phyloP scores from a whole-genome alignment of 192 early-diverging fungal species.

The Coemansia sp. region DNA sequence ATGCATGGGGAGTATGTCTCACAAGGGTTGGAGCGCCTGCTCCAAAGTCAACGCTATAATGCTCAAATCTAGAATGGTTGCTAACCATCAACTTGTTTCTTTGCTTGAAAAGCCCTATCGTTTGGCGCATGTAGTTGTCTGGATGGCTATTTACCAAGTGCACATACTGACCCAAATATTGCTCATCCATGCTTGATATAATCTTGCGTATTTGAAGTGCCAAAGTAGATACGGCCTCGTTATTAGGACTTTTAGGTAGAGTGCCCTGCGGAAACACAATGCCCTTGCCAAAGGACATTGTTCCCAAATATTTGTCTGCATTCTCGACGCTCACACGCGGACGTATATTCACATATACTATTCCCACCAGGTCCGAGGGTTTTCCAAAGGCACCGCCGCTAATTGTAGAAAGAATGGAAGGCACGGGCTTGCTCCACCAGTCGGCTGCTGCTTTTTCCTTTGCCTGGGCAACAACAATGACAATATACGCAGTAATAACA shows the following conservation, averaged over 20 bases:
- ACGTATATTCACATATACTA: neutral
- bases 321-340: neutral
- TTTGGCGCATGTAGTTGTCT: neutral
- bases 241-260: neutral
- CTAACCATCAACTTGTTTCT: slow-evolving; percentile 10
- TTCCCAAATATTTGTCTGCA: neutral
- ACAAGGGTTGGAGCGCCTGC: slow-evolving; percentile 6
- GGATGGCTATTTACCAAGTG: neutral
- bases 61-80: slow-evolving; percentile 26
- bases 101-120: neutral
- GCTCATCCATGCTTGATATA: neutral
- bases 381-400: neutral
- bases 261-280: neutral
- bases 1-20: neutral
- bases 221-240: neutral
- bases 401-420: neutral
- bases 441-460: neutral
- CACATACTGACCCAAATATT: neutral
- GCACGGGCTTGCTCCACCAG: slow-evolving; percentile 1
- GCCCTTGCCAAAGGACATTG: neutral
- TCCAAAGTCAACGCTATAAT: slow-evolving; percentile 33
- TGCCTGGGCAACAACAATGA: slow-evolving; percentile 13
- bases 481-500: slow-evolving; percentile 18
- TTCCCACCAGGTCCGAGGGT: neutral
- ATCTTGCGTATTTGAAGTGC: neutral